Evolutionary conservation across 371 early-diverging fungal genomes (phyloP), one percentile per base, ranked within the genome.

Genomic region (Dichotomocladium elegans): DNA sequence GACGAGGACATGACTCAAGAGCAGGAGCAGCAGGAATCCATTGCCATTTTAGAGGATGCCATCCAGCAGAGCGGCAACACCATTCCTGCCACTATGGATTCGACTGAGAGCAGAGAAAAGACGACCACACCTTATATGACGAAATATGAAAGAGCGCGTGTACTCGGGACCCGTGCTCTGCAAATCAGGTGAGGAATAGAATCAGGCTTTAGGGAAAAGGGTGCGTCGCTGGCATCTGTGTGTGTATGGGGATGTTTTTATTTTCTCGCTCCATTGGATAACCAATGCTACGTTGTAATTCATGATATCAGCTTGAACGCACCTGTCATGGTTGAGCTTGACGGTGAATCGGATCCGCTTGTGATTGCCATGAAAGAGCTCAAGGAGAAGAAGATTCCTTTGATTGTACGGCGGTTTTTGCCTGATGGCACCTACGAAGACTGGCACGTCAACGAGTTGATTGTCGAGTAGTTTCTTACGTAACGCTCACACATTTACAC

Each of bases 81-180:
- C 4, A 44, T 31, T 1, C 41, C 22, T n/a, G 52, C 58, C 25
- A 45, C 26, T 29, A 35, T 15, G 19, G 53, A 60, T 34, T 37
- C 65, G 6, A 41, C 49, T 2, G 73, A 76, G 47, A 55, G 50
- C 3, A 80, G 76, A 53, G 82, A 87, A 41, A 79, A 88, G 46
- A 58, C 52, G 53, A 99, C 99, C 5, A 95, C 98, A n/a, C 97
- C 99, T 15, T 96, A 95, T 68, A 94, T 99, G 95, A 99, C 99
- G 41, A 99, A 99, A 74, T 99, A 98, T 74, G 99, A 99, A 76
- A 88, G 93, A 49, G 99, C 99, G 37, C 85, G 98, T 58, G 87
- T 99, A 45, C 80, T 99, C 34, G 99, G 99, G 25, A 91, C 95
- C 3, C 82, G 92, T 15, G 92, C 92, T 6, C 78, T 91, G 52